Conservation (phyloP, 768 basidiomycete genomes). For the Lactifluus hygrophoroides region DNA sequence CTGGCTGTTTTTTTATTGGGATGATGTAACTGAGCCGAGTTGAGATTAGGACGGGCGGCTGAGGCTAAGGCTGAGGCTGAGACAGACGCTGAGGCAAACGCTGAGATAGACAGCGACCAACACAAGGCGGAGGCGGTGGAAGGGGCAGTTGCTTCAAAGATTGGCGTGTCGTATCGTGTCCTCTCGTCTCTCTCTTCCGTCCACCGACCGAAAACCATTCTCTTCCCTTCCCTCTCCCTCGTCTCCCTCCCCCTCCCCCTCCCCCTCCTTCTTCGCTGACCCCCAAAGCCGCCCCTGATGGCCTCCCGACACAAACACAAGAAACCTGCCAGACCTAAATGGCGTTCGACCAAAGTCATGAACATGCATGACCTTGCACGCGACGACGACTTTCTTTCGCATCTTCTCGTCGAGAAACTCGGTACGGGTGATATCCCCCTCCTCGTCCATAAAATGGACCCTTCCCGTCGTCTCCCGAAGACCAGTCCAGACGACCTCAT, state of each 20-base stretch:
- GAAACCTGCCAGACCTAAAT: conserved; percentile 24
- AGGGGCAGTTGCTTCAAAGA: no score
- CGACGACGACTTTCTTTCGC: conserved; percentile 87
- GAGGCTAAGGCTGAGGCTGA: no score
- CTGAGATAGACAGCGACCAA: no score
- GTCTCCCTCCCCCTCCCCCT: not conserved
- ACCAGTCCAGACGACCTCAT: conserved; percentile 61
- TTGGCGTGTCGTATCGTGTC: no score
- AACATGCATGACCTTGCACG: conserved; percentile 83
- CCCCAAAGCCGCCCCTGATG: conserved; percentile 1
- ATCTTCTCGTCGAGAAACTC: conserved; percentile 82
- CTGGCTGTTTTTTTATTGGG: no score
- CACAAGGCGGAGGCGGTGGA: no score
- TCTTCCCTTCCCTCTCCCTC: conserved; percentile 10
- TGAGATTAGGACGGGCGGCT: no score
- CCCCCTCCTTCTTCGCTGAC: conserved; percentile 3
- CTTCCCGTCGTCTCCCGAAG: conserved; percentile 67
- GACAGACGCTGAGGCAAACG: no score
- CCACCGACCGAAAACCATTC: no score
- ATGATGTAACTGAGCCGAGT: no score
- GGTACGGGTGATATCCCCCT: conserved; percentile 75
- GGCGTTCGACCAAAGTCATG: conserved; percentile 85
- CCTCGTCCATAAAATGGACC: conserved; percentile 86
- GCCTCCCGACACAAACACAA: conserved; percentile 3
- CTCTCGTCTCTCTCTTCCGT: no score